phyloP scores from a whole-genome alignment of 495 filamentous ascomycete species.

The Aspergillus avenaceus region DNA sequence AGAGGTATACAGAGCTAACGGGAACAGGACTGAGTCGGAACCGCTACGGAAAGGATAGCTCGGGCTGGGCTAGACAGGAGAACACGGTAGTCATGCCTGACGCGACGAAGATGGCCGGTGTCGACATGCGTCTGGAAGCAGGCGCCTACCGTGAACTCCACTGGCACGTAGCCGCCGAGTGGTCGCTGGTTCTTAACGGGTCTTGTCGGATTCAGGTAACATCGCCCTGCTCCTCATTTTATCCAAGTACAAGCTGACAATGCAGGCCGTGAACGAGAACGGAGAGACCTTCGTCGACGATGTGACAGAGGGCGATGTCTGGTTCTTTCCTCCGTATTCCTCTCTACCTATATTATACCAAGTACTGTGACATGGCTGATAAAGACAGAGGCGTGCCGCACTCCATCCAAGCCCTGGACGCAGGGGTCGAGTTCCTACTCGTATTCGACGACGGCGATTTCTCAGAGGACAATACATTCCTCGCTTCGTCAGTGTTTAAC shows the following conservation, averaged over 20 bases:
- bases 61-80: conserved; percentile 70
- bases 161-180: conserved; percentile 68
- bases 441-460: conserved; percentile 69
- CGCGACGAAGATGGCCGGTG: conserved; percentile 67
- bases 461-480: conserved; percentile 65
- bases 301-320: conserved; percentile 61
- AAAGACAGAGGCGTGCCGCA: conserved; percentile 56
- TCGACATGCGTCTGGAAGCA: conserved; percentile 70
- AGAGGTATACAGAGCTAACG: too few species aligned
- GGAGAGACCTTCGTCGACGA: conserved; percentile 65
- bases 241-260: background rate
- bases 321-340: conserved; percentile 58
- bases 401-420: conserved; percentile 60
- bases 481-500: conserved; percentile 60
- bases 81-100: conserved; percentile 59
- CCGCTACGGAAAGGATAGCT: conserved; percentile 48
- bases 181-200: conserved; percentile 63
- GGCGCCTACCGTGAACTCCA: conserved; percentile 67
- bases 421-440: conserved; percentile 65
- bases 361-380: background rate
- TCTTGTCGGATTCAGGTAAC: conserved; percentile 50
- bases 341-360: background rate
- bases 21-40: conserved; percentile 53
- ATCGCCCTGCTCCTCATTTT: background rate
- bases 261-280: conserved; percentile 57